phyloP scores from a whole-genome alignment of 345 rosid species.

The Aquilaria yunnanensis region DNA sequence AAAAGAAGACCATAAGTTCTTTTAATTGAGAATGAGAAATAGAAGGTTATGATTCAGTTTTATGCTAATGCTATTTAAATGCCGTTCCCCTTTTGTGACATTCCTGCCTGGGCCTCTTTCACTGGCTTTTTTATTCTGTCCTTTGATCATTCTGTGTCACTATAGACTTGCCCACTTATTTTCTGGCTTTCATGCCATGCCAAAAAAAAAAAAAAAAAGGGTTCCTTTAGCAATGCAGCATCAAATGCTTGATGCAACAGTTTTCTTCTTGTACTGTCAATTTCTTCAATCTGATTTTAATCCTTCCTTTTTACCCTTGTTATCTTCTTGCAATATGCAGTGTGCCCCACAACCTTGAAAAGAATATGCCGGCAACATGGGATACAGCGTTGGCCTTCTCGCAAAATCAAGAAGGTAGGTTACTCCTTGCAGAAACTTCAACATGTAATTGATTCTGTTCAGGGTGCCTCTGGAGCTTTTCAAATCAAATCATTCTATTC shows the following conservation, averaged over 20 bases:
- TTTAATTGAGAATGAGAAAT: too few species aligned
- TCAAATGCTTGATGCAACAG: neutral
- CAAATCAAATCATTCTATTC: conserved; percentile 62
- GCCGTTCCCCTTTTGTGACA: too few species aligned
- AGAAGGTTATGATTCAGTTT: too few species aligned
- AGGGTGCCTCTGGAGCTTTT: conserved; percentile 64
- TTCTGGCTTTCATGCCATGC: too few species aligned
- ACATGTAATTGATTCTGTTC: conserved; percentile 67
- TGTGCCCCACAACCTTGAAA: conserved; percentile 97
- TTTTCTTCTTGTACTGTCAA: neutral
- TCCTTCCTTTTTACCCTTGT: neutral
- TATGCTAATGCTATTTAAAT: too few species aligned
- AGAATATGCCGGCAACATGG: conserved; percentile 93
- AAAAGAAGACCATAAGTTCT: too few species aligned
- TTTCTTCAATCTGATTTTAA: conserved; percentile 7
- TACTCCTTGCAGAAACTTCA: conserved; percentile 84
- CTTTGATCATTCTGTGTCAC: too few species aligned
- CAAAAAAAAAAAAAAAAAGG: neutral
- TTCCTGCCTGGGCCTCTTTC: too few species aligned
- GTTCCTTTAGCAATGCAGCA: neutral
- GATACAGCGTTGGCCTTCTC: conserved; percentile 91
- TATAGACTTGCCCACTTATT: too few species aligned
- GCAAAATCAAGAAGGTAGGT: conserved; percentile 91
- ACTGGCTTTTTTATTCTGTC: too few species aligned
- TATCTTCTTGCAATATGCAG: conserved; percentile 39